These are phyloP conservation scores for Teunomyces barrocoloradensis DNA, from an alignment of 805 yeast genomes.

Conservation along the genomic window DNA sequence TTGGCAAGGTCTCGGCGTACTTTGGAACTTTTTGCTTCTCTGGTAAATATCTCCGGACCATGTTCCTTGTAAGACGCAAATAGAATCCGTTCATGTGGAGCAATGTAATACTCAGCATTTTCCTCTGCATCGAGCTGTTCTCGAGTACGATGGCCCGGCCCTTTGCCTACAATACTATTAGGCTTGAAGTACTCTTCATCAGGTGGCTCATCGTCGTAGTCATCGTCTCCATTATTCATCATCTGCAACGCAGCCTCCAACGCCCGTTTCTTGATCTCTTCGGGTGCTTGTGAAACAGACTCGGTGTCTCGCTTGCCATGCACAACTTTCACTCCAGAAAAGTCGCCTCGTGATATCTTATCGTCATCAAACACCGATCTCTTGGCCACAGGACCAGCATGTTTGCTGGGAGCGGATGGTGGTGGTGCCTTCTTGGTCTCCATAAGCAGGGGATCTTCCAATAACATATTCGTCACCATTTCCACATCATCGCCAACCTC, in stretches of 20 bases:
- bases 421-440: slow-evolving; percentile 5
- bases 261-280: slow-evolving; percentile 55
- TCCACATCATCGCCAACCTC: slow-evolving; percentile 55
- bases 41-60: slow-evolving; percentile 43
- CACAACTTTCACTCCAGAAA: slow-evolving; percentile 20
- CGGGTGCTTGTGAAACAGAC: slow-evolving; percentile 11
- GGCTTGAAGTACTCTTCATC: slow-evolving; percentile 51
- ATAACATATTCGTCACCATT: slow-evolving; percentile 50
- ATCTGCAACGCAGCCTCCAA: slow-evolving; percentile 58
- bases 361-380: slow-evolving; percentile 28
- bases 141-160: slow-evolving; percentile 12
- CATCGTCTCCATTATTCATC: slow-evolving; percentile 74
- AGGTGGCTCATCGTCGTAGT: slow-evolving; percentile 86
- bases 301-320: slow-evolving; percentile 33
- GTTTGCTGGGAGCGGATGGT: not conserved
- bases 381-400: slow-evolving; percentile 5
- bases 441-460: slow-evolving; percentile 54
- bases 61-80: slow-evolving; percentile 52
- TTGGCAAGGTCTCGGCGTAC: slow-evolving; percentile 50
- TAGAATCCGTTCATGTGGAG: slow-evolving; percentile 48
- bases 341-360: slow-evolving; percentile 26
- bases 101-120: slow-evolving; percentile 23
- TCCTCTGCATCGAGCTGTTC: slow-evolving; percentile 7
- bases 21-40: slow-evolving; percentile 48
- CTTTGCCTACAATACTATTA: slow-evolving; percentile 40